A percentile compares a stretch with the other conserved stretches of the same genome.
phyloP scores from a whole-genome alignment of 106 monocot species.

The Acorus gramineus region DNA sequence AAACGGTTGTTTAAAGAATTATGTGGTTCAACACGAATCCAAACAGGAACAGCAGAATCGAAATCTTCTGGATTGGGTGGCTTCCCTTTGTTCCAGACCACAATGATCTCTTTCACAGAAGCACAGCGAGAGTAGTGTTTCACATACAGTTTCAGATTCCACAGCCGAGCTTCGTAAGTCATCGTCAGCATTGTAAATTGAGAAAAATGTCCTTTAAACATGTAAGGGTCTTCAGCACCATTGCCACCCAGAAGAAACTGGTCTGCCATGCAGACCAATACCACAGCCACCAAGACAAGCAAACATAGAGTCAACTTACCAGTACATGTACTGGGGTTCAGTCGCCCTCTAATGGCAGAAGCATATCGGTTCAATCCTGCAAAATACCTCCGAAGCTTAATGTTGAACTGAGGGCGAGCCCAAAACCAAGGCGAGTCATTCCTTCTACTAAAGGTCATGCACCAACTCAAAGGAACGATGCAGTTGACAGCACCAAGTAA shows the following conservation, averaged over 20 bases:
- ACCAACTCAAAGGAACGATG: conserved; percentile 5
- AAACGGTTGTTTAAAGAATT: conserved; percentile 57
- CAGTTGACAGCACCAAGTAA: conserved; percentile 25
- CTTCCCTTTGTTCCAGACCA: conserved; percentile 55
- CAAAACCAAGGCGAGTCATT: conserved; percentile 12
- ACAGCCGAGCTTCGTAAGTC: conserved; percentile 51
- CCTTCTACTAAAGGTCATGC: conserved; percentile 13
- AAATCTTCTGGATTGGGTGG: conserved; percentile 29
- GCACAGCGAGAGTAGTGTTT: conserved; percentile 56
- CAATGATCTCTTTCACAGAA: conserved; percentile 46
- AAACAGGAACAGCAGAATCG: conserved; percentile 43
- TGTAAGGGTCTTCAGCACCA: conserved; percentile 41
- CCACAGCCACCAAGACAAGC: conserved; percentile 13
- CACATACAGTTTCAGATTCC: conserved; percentile 49
- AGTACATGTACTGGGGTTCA: conserved; percentile 25
- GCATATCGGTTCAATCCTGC: conserved; percentile 11
- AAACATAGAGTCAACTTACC: conserved; percentile 21
- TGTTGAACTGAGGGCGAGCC: conserved; percentile 15
- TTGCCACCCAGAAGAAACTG: conserved; percentile 41
- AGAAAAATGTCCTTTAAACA: conserved; percentile 25
- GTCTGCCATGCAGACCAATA: conserved; percentile 21
- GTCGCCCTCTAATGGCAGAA: conserved; percentile 11
- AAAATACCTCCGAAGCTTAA: conserved; percentile 19
- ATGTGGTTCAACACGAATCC: conserved; percentile 30
- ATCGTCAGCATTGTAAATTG: conserved; percentile 53